These are phyloP conservation scores for Arthroderma sp. DNA, from an alignment of 2,329 filamentous ascomycete genomes.

Conservation along the genomic window DNA sequence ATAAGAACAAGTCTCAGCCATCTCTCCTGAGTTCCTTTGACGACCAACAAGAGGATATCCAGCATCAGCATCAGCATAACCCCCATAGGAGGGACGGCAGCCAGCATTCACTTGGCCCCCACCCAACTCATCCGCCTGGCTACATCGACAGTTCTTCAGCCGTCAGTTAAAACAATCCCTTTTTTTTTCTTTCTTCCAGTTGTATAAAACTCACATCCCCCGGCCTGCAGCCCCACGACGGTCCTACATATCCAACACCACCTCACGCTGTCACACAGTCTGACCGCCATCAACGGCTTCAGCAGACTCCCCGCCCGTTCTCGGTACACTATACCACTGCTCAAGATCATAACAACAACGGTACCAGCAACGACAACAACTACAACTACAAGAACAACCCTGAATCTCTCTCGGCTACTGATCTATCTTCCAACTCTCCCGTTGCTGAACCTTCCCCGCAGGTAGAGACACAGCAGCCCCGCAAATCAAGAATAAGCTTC, in stretches of 20 bases:
- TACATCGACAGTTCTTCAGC: too few relatives aligned
- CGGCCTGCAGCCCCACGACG: background rate
- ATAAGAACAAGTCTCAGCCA: constrained; percentile 14
- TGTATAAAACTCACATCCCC: background rate
- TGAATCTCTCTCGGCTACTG: background rate
- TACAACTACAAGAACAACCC: background rate
- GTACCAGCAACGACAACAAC: background rate
- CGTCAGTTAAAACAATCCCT: too few relatives aligned
- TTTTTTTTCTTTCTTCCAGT: too few relatives aligned
- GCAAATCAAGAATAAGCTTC: constrained; percentile 12
- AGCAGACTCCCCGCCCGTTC: background rate
- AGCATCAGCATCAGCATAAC: constrained; percentile 6
- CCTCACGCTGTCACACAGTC: background rate
- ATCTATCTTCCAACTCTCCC: constrained; percentile 7
- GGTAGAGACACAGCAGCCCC: constrained; percentile 8
- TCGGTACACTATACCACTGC: constrained; percentile 1
- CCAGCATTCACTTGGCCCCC: constrained; percentile 1
- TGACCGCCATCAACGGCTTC: constrained; percentile 1
- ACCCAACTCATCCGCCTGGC: constrained; percentile 1
- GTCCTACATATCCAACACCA: constrained; percentile 1
- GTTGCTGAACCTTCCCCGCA: constrained; percentile 7
- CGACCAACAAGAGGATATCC: background rate
- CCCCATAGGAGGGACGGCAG: background rate
- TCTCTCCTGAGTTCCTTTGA: constrained; percentile 7
- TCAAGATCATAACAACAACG: background rate